These are phyloP conservation scores for Ceratocystis albifundus DNA, from an alignment of 2,329 filamentous ascomycete species.

Conservation along the genomic window DNA sequence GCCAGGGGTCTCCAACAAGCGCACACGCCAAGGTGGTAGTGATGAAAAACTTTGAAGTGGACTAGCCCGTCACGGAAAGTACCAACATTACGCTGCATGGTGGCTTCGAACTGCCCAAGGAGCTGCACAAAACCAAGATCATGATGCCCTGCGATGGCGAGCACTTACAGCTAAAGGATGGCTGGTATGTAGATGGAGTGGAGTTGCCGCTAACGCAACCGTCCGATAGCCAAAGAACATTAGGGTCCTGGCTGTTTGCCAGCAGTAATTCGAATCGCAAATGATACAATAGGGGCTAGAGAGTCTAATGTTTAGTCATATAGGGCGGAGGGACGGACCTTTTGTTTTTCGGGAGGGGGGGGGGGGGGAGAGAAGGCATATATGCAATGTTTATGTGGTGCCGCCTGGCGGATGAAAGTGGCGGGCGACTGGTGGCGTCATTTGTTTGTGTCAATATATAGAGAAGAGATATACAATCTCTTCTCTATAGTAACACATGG, in stretches of 20 bases:
- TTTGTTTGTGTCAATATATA: background rate
- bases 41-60: constrained; percentile 20
- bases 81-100: constrained; percentile 19
- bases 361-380: background rate
- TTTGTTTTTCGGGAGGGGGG: too few relatives aligned
- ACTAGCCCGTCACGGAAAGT: constrained; percentile 18
- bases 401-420: background rate
- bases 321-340: background rate
- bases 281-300: background rate
- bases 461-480: background rate
- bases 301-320: background rate
- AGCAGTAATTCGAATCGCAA: background rate
- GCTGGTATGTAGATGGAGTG: background rate
- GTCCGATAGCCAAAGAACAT: background rate
- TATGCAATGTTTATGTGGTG: background rate
- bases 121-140: constrained; percentile 13
- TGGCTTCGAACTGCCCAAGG: constrained; percentile 16
- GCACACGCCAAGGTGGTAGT: constrained; percentile 9
- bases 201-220: background rate
- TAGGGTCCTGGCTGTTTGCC: background rate
- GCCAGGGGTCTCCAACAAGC: background rate
- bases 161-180: background rate
- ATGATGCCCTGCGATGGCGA: constrained; percentile 11
- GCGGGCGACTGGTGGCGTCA: background rate
- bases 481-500: background rate